Evolutionary conservation across 345 rosid genomes (phyloP), one percentile per base, ranked within the genome.

Genomic region (Aquilaria sinensis): DNA sequence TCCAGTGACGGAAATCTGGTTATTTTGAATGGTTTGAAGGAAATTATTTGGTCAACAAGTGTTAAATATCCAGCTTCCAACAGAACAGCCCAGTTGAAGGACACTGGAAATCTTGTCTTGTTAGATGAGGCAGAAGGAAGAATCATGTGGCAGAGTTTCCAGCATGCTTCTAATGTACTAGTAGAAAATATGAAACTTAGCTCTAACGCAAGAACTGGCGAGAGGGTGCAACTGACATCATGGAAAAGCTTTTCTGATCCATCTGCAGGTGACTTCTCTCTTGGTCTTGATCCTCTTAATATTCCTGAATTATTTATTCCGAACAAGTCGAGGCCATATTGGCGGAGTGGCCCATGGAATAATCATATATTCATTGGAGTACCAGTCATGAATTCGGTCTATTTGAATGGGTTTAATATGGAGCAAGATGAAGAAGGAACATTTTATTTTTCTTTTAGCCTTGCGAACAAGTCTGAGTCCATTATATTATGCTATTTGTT

Each of bases 291-390:
- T 10, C 53, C 74, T 56, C 45, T 5, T 12, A 51, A 49, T 12
- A 58, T 74, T 46, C 85, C 84, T 15, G 69, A 87, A 59, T 0
- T 56, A 30, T 54, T 77, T 9, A 31, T 80, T 11, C 74, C 87
- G 92, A 85, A 87, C 0, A 77, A 70, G 30, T 61, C 46, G 5
- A 34, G 12, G 6, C 78, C 78, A 0, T 48, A 51, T 5, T 83
- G 84, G 90, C 74, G 85, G 14, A 75, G 80, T 23, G 88, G 87
- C 12, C 87, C 87, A 0, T 87, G 92, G 96, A 78, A 78, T 58
- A 78, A 84, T 69, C 76, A 65, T 64, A 23, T 29, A n/a, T 76
- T 80, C 52, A 51, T 66, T 12, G 88, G 86, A 54, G 1, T 75
- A 32, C 64, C 70, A 29, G 49, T 13, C 3, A 67, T 69, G 76